Base-by-base conservation (phyloP, 306 rosid genomes). In the Astragalus glycyphyllos region DNA sequence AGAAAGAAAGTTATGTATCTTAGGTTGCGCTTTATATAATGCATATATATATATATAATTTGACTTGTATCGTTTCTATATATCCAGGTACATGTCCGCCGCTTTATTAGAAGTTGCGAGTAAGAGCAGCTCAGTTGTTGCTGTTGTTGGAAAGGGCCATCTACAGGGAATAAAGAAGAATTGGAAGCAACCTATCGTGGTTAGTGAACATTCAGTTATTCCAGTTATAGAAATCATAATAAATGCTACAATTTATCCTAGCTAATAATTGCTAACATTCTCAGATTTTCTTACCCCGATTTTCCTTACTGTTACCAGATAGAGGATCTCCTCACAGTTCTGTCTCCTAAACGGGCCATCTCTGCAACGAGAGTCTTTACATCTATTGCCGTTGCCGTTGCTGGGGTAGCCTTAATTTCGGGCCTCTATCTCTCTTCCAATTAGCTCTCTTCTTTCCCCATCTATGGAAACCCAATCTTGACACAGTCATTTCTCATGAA, bases 71-170 rank as follows among this genome's bases (percentile, higher is more conserved):
- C 59, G 69, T 29, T 15, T 40, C 29, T 69, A n/a, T n/a, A n/a
- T n/a, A 49, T 79, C 53, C 77, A 94, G 99, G 87, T 94, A 83
- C 78, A 94, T 94, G 97, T 89, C 99, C 23, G 65, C 89, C 16
- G 60, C 88, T 15, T 82, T 94, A 70, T 83, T 89, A 14, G 77
- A 71, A 82, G 77, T 89, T 66, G 99, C 97, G 5, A 78, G 82
- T 16, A 86, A 86, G 81, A 79, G 79, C 59, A 74, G 71, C 26
- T 87, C 89, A 26, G 95, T 90, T 45, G 99, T 91, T 42, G 99
- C 96, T 10, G 97, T 89, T 73, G 97, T 94, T 64, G 97, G 99
- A 42, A 91, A 89, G 81, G 99, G 96, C 16, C 99, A 94, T 82
- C 83, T 94, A 23, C 89, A 72, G 82, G 99, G 99, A 86, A 91